These are phyloP conservation scores for Camelina neglecta DNA, from an alignment of 345 rosid species.

Conservation along the genomic window DNA sequence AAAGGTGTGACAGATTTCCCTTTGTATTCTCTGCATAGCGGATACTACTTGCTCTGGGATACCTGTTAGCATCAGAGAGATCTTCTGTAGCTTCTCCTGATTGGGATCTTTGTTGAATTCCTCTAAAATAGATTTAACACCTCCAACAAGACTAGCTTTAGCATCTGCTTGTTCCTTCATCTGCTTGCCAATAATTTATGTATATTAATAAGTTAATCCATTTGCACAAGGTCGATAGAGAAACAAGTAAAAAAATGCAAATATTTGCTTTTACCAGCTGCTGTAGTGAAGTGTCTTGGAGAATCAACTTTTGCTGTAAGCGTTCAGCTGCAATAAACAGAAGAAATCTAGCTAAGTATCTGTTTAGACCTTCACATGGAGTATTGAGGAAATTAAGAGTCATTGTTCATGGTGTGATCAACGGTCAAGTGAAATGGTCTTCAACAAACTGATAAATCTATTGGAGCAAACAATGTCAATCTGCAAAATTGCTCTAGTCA, in stretches of 20 bases:
- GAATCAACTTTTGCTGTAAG: slow-evolving; percentile 66
- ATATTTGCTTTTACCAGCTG: slow-evolving; percentile 58
- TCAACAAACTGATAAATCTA: slow-evolving; percentile 9
- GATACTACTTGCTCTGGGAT: slow-evolving; percentile 67
- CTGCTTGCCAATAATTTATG: slow-evolving; percentile 50
- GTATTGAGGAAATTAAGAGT: background rate
- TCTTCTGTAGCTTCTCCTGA: slow-evolving; percentile 59
- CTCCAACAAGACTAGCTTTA: slow-evolving; percentile 61
- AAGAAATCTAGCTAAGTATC: slow-evolving; percentile 23
- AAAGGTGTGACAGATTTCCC: slow-evolving; percentile 56
- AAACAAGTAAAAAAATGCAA: slow-evolving; percentile 24
- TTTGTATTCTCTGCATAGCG: slow-evolving; percentile 55
- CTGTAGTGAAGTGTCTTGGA: slow-evolving; percentile 65
- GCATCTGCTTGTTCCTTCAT: slow-evolving; percentile 67
- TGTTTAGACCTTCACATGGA: slow-evolving; percentile 8
- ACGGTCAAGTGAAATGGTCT: background rate
- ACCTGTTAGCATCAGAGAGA: slow-evolving; percentile 52
- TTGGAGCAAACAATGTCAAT: slow-evolving; percentile 1
- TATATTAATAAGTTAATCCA: slow-evolving; percentile 33
- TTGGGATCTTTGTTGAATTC: slow-evolving; percentile 54
- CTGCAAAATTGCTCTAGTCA: background rate
- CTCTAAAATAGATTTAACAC: slow-evolving; percentile 69
- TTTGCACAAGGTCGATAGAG: slow-evolving; percentile 23
- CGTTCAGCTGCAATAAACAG: slow-evolving; percentile 67
- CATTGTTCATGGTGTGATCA: slow-evolving; percentile 14